A percentile compares a stretch with the other conserved stretches of the same genome.
Conservation (phyloP, 352 stramenopile genomes). For the Discostella stelligera region DNA sequence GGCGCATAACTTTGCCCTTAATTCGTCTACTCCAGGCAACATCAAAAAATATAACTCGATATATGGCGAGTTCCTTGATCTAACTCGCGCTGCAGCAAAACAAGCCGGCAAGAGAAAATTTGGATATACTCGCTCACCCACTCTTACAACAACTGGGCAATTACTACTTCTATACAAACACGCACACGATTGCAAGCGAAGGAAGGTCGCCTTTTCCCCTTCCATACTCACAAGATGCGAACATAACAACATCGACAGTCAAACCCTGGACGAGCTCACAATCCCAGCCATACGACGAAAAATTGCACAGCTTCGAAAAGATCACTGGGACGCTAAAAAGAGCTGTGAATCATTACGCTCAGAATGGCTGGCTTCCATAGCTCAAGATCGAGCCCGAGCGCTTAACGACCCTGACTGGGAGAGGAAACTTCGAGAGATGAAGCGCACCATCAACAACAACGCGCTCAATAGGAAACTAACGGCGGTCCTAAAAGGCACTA, state of each 20-base stretch:
- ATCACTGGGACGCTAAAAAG: too few species aligned
- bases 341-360: neutral
- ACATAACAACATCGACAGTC: too few species aligned
- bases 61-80: neutral
- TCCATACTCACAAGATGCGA: neutral
- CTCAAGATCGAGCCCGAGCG: neutral
- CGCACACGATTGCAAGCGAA: neutral
- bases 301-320: too few species aligned
- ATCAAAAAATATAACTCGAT: constrained; percentile 4
- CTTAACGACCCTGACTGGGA: constrained; percentile 9
- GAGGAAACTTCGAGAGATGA: constrained; percentile 14
- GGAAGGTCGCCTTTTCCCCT: neutral
- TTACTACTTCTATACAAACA: constrained; percentile 4
- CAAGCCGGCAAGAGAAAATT: constrained; percentile 12
- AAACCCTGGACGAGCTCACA: too few species aligned
- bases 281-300: too few species aligned
- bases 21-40: neutral
- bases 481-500: constrained; percentile 2
- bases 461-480: constrained; percentile 19
- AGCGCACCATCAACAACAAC: neutral
- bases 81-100: neutral
- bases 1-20: neutral
- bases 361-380: constrained; percentile 9
- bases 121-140: constrained; percentile 7
- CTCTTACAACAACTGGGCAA: neutral